These are phyloP conservation scores for Apophysomyces ossiformis DNA, from an alignment of 371 early-diverging fungal genomes.

Conservation along the genomic window DNA sequence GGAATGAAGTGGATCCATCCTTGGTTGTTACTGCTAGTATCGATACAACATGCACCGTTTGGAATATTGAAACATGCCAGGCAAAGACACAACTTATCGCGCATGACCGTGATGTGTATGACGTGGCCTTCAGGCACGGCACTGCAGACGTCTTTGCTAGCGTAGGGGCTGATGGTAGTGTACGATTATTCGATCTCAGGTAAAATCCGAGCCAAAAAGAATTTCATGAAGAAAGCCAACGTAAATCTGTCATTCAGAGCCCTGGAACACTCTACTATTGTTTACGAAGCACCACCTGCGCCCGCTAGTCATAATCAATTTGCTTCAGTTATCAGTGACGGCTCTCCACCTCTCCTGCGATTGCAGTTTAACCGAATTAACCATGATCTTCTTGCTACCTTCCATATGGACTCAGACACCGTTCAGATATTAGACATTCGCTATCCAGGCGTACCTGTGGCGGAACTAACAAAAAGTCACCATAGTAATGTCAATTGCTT, in stretches of 20 bases:
- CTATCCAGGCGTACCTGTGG: conserved; percentile 81
- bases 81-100: conserved; percentile 98
- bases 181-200: conserved; percentile 96
- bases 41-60: conserved; percentile 98
- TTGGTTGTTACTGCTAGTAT: conserved; percentile 90
- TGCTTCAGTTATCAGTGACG: conserved; percentile 28
- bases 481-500: conserved; percentile 68
- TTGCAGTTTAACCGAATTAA: conserved; percentile 86
- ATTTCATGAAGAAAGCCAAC: not conserved
- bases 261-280: conserved; percentile 93
- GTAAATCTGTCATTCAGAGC: conserved; percentile 40
- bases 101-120: conserved; percentile 96
- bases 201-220: conserved; percentile 19
- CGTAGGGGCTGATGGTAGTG: conserved; percentile 95
- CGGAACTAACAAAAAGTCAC: conserved; percentile 75
- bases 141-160: conserved; percentile 90
- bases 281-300: conserved; percentile 86
- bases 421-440: conserved; percentile 88
- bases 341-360: conserved; percentile 74
- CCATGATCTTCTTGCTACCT: conserved; percentile 85
- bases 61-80: conserved; percentile 93
- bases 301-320: conserved; percentile 37
- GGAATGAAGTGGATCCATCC: conserved; percentile 88
- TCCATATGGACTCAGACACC: conserved; percentile 73
- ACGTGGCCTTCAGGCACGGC: conserved; percentile 89